Conservation (phyloP, 2,329 filamentous ascomycete genomes). For the Huntiella moniliformis region DNA sequence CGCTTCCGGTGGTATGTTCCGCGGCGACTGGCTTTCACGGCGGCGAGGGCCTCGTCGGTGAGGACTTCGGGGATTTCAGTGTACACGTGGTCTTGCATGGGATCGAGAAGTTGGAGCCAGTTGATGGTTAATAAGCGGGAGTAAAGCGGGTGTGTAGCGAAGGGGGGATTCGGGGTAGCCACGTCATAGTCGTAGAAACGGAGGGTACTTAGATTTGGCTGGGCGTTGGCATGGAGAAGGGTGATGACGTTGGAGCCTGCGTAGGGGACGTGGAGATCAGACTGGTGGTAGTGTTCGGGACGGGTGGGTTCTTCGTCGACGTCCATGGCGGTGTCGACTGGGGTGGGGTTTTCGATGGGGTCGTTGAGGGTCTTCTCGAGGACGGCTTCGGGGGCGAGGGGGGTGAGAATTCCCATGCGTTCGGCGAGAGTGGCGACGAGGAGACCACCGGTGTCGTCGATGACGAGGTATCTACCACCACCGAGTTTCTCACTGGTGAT, state of each 20-base stretch:
- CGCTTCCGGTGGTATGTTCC: slow-evolving; percentile 80
- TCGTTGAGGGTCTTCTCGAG: slow-evolving; percentile 4
- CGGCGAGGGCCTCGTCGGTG: slow-evolving; percentile 39
- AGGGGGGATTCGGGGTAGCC: slow-evolving; percentile 37
- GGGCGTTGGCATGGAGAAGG: slow-evolving; percentile 60
- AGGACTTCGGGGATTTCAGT: slow-evolving; percentile 41
- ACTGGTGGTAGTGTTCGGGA: slow-evolving; percentile 15
- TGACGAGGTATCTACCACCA: slow-evolving; percentile 50
- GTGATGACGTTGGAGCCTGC: slow-evolving; percentile 60
- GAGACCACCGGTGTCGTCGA: slow-evolving; percentile 75
- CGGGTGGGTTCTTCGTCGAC: neutral
- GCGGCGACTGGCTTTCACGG: slow-evolving; percentile 65
- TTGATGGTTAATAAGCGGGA: slow-evolving; percentile 67
- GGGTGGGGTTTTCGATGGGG: neutral
- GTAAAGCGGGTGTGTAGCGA: slow-evolving; percentile 57
- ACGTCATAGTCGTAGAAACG: slow-evolving; percentile 79
- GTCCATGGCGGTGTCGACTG: neutral
- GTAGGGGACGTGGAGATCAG: slow-evolving; percentile 45
- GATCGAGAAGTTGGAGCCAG: slow-evolving; percentile 79
- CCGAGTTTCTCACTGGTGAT: slow-evolving; percentile 12
- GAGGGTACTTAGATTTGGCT: slow-evolving; percentile 72
- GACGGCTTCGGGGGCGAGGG: slow-evolving; percentile 17
- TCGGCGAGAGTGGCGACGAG: slow-evolving; percentile 72
- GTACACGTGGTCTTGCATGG: slow-evolving; percentile 57
- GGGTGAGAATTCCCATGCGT: slow-evolving; percentile 64